Percentiles rank a stretch among this genome's conserved stretches.
phyloP scores from a whole-genome alignment of 495 filamentous ascomycete species.

The Neurospora cerealis region DNA sequence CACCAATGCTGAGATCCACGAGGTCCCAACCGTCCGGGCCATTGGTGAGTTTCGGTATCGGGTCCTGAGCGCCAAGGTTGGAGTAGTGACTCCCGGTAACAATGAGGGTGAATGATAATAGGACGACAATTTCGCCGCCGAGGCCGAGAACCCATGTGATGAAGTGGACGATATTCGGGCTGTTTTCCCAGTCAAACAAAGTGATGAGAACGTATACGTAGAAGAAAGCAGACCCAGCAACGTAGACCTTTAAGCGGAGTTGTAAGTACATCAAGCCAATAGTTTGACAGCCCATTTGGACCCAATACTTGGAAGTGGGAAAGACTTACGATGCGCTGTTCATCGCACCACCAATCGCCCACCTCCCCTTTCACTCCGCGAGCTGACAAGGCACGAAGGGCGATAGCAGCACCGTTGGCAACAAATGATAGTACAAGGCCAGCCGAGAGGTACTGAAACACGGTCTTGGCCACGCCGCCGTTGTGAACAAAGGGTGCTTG shows the following conservation, averaged over 20 bases:
- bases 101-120: constrained; percentile 51
- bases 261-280: constrained; percentile 4
- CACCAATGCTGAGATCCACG: constrained; percentile 38
- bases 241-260: constrained; percentile 53
- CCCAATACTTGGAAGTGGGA: background rate
- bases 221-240: constrained; percentile 55
- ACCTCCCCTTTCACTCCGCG: constrained; percentile 27
- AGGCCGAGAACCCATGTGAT: constrained; percentile 62
- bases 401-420: constrained; percentile 62
- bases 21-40: constrained; percentile 36
- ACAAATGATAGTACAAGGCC: constrained; percentile 61
- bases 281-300: background rate
- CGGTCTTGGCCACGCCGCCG: constrained; percentile 47
- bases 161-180: constrained; percentile 63
- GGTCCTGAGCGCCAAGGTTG: constrained; percentile 10
- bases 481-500: constrained; percentile 29
- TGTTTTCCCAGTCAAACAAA: constrained; percentile 64
- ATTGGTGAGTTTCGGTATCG: constrained; percentile 11
- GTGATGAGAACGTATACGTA: constrained; percentile 60
- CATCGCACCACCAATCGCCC: constrained; percentile 74
- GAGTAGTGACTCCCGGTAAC: constrained; percentile 51
- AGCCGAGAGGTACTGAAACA: constrained; percentile 67
- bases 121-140: constrained; percentile 56
- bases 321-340: constrained; percentile 66
- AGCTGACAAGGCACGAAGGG: constrained; percentile 61